These are phyloP conservation scores for Eimeria tenella DNA, from an alignment of 169 alveolate species.

Conservation along the genomic window DNA sequence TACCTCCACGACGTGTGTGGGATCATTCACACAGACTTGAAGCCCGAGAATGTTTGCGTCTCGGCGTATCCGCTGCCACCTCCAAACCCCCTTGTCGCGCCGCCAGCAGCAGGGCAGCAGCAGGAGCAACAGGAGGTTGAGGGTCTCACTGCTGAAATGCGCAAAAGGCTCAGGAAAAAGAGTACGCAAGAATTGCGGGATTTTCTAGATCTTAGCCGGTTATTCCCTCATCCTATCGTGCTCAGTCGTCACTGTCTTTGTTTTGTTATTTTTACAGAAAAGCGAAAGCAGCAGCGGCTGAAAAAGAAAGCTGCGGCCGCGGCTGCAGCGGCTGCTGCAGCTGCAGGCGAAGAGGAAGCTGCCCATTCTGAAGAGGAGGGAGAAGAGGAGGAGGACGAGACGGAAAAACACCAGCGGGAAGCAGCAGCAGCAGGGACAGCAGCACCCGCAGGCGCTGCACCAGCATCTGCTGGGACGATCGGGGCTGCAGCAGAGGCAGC, in stretches of 20 bases:
- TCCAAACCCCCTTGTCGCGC: conserved; percentile 69
- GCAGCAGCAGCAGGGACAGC: conserved; percentile 28
- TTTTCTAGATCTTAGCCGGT: no score
- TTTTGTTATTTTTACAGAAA: conserved; percentile 13
- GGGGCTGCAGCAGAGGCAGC: conserved; percentile 44
- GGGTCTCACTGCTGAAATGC: conserved; percentile 66
- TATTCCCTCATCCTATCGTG: no score
- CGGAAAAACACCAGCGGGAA: conserved; percentile 38
- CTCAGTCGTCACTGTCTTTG: not conserved
- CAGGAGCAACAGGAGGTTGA: conserved; percentile 66
- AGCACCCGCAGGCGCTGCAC: conserved; percentile 1
- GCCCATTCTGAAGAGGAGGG: conserved; percentile 82
- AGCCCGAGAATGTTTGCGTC: conserved; percentile 98
- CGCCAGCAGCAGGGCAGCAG: conserved; percentile 49
- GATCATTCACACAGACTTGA: conserved; percentile 99
- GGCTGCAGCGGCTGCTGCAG: conserved; percentile 71
- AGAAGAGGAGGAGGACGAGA: conserved; percentile 64
- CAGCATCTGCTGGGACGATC: conserved; percentile 36
- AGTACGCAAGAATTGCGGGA: not conserved
- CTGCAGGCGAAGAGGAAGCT: conserved; percentile 74
- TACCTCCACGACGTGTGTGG: conserved; percentile 94
- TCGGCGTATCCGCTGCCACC: conserved; percentile 83
- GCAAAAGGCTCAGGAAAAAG: conserved; percentile 40
- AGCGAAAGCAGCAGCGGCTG: conserved; percentile 72
- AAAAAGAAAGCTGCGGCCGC: conserved; percentile 63